Evolutionary conservation across 2,329 filamentous ascomycete genomes (phyloP).

Genomic region (Monosporascus ibericus): DNA sequence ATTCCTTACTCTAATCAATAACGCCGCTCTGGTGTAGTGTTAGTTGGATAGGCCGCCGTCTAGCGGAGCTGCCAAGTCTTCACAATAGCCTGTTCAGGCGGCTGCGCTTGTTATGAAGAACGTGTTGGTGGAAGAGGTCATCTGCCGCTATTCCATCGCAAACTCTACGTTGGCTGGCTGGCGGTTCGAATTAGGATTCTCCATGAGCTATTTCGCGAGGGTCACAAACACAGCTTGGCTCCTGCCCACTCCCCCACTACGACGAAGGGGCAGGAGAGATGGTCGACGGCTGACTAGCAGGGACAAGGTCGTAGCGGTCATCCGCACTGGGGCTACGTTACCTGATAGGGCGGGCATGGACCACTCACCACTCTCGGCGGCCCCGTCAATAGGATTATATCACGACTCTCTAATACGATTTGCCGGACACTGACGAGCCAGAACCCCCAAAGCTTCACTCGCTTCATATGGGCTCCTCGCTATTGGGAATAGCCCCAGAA

Average conservation of each 20-base stretch:
- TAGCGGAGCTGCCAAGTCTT: not conserved
- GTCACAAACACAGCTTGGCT: not conserved
- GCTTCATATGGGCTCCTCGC: conserved; percentile 20
- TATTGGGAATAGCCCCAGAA: conserved; percentile 17
- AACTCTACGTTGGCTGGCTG: too few species aligned
- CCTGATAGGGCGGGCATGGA: conserved; percentile 25
- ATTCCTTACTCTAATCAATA: conserved; percentile 1
- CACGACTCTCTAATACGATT: conserved; percentile 23
- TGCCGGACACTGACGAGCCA: conserved; percentile 23
- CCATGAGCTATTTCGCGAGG: not conserved
- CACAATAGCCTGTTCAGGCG: not conserved
- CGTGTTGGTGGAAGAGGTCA: not conserved
- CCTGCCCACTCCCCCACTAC: not conserved
- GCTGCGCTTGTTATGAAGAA: not conserved
- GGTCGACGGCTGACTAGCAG: not conserved
- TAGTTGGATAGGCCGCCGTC: not conserved
- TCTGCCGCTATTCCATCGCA: not conserved
- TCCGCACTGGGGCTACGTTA: not conserved
- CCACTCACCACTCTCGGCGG: conserved; percentile 22
- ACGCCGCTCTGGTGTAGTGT: conserved; percentile 1
- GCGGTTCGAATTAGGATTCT: not conserved
- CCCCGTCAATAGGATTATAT: conserved; percentile 20
- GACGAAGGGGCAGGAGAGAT: not conserved
- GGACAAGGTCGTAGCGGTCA: not conserved
- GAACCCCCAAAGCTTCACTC: conserved; percentile 17